phyloP scores from a whole-genome alignment of 139 green algal genomes.

The Chlamydomonas sphaeroides region DNA sequence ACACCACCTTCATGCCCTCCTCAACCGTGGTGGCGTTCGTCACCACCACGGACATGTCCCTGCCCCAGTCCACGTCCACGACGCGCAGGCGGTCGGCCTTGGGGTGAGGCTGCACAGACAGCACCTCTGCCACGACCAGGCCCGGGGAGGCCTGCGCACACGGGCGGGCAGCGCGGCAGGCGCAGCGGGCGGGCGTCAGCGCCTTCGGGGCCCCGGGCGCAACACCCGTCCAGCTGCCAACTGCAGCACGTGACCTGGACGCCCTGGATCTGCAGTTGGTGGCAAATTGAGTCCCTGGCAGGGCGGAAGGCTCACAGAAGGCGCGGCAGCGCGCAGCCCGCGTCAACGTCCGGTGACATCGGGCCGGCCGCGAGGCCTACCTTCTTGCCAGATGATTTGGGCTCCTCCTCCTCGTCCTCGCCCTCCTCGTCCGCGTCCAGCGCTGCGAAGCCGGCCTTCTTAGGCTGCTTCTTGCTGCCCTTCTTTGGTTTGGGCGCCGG shows the following conservation, averaged over 20 bases:
- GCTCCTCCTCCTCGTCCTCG: slow-evolving; percentile 47
- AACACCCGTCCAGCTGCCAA: too few relatives aligned
- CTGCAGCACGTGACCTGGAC: too few relatives aligned
- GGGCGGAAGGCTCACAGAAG: too few relatives aligned
- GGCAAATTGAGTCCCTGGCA: too few relatives aligned
- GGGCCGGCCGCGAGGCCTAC: slow-evolving; percentile 22
- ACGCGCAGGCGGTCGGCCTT: slow-evolving; percentile 73
- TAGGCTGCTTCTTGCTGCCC: slow-evolving; percentile 3
- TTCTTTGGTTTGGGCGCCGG: slow-evolving; percentile 11
- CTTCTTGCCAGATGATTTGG: slow-evolving; percentile 19
- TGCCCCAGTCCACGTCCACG: slow-evolving; percentile 63
- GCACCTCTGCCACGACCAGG: slow-evolving; percentile 54
- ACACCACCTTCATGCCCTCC: slow-evolving; percentile 76
- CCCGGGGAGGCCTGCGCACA: too few relatives aligned
- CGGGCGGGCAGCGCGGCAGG: too few relatives aligned
- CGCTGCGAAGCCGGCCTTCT: slow-evolving; percentile 50
- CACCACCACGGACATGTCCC: slow-evolving; percentile 60
- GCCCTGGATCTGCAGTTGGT: too few relatives aligned
- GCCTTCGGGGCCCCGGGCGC: too few relatives aligned
- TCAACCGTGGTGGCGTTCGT: slow-evolving; percentile 76
- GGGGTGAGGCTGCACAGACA: slow-evolving; percentile 65
- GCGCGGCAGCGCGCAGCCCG: too few relatives aligned
- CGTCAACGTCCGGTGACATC: too few relatives aligned
- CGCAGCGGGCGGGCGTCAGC: too few relatives aligned
- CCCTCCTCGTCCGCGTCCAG: slow-evolving; percentile 45